Evolutionary conservation across 306 rosid species (phyloP).

Genomic region (Ormosia emarginata): DNA sequence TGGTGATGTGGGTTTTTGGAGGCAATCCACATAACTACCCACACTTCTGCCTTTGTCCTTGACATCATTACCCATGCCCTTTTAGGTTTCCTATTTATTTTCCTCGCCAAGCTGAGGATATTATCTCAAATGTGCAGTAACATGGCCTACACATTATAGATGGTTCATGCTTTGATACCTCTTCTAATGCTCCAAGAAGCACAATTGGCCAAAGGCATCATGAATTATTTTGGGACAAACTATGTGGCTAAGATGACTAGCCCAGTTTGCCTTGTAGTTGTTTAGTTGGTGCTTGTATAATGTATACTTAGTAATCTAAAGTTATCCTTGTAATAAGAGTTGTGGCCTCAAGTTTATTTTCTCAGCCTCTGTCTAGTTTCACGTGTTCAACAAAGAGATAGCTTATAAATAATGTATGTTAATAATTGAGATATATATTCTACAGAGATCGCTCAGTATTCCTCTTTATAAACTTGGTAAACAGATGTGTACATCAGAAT

Average conservation of each 20-base stretch:
- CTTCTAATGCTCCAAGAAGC: not conserved
- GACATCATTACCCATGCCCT: not conserved
- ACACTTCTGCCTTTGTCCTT: not conserved
- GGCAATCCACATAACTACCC: not conserved
- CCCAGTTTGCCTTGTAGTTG: not conserved
- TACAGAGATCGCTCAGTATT: not conserved
- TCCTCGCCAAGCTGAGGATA: not conserved
- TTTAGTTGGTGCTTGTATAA: not conserved
- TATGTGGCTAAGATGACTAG: not conserved
- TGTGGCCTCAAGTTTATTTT: not conserved
- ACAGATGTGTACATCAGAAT: not conserved
- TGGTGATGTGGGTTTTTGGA: not conserved
- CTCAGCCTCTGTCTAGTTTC: not conserved
- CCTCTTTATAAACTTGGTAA: not conserved
- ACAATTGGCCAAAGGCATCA: not conserved
- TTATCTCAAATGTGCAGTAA: not conserved
- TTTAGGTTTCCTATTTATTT: not conserved
- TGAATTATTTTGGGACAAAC: not conserved
- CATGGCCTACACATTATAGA: not conserved
- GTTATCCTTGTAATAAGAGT: not conserved
- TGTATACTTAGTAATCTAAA: not conserved
- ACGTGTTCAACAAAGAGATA: not conserved
- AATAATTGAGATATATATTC: not conserved
- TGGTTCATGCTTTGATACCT: not conserved
- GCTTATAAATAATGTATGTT: not conserved